Percentiles rank a stretch among this genome's conserved stretches.
Conservation (phyloP, 169 alveolate genomes). For the Plasmodium sp. region DNA sequence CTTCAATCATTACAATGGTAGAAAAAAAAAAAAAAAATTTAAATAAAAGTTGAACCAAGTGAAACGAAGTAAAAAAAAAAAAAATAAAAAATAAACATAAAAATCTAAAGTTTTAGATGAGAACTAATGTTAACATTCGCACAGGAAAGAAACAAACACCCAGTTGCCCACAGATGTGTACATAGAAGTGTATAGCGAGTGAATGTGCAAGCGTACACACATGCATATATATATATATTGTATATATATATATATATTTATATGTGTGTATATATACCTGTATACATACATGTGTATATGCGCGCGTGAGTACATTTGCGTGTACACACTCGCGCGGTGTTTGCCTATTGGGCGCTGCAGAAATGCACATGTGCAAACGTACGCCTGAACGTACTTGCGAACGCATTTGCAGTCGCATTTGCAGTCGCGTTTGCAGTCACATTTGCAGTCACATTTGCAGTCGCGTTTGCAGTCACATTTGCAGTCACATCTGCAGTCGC, state of each 20-base stretch:
- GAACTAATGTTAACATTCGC: slow-evolving; percentile 7
- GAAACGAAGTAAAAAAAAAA: neutral
- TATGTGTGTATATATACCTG: neutral
- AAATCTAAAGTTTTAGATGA: slow-evolving; percentile 24
- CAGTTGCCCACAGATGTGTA: neutral
- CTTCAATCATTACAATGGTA: slow-evolving; percentile 4
- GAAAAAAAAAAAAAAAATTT: slow-evolving; percentile 6
- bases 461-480: too few species aligned
- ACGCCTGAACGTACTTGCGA: neutral
- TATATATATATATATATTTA: neutral
- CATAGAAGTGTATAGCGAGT: neutral
- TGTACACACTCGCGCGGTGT: neutral
- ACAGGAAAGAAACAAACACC: slow-evolving; percentile 35
- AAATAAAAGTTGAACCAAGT: neutral
- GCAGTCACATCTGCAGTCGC: neutral
- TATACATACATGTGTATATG: neutral
- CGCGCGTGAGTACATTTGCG: neutral
- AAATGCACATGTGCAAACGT: slow-evolving; percentile 17
- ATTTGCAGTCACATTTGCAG: too few species aligned
- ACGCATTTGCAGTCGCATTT: neutral
- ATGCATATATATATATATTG: neutral
- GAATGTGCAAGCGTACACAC: neutral
- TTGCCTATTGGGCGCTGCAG: neutral
- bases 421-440: too few species aligned
- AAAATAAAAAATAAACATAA: slow-evolving; percentile 19